These are phyloP conservation scores for Porpolomopsis calyptriformis DNA, from an alignment of 768 basidiomycete genomes.

Conservation along the genomic window DNA sequence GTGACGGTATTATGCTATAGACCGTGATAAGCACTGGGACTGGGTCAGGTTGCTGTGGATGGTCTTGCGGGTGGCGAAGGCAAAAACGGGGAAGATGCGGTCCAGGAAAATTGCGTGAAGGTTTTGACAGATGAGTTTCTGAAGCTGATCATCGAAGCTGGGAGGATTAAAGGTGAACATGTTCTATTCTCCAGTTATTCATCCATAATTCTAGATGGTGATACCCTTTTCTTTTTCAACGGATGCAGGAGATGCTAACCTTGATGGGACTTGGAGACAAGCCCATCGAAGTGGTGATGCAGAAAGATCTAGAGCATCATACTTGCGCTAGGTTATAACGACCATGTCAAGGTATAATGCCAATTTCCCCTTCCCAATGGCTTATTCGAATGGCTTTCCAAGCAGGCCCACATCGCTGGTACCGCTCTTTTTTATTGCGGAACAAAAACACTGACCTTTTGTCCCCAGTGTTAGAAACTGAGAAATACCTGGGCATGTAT, in stretches of 20 bases:
- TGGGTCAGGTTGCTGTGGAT: slow-evolving; percentile 79
- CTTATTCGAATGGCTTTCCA: slow-evolving; percentile 83
- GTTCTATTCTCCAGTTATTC: slow-evolving; percentile 1
- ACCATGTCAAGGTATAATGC: slow-evolving; percentile 93
- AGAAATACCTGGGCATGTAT: slow-evolving; percentile 89
- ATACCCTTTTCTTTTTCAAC: slow-evolving; percentile 96
- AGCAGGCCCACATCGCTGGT: slow-evolving; percentile 86
- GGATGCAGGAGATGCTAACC: slow-evolving; percentile 81
- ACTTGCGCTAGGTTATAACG: slow-evolving; percentile 37
- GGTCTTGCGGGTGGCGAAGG: slow-evolving; percentile 68
- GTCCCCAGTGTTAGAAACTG: slow-evolving; percentile 62
- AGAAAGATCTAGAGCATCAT: slow-evolving; percentile 60
- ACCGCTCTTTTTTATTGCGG: slow-evolving; percentile 10
- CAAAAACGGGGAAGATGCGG: slow-evolving; percentile 41
- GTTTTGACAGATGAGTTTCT: slow-evolving; percentile 92
- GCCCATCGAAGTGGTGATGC: slow-evolving; percentile 74
- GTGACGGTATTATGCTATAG: slow-evolving; percentile 95
- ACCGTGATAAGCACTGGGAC: slow-evolving; percentile 95
- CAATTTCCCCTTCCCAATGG: slow-evolving; percentile 82
- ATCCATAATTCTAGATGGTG: slow-evolving; percentile 43
- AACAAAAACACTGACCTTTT: slow-evolving; percentile 5
- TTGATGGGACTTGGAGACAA: slow-evolving; percentile 76
- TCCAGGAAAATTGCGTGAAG: slow-evolving; percentile 67
- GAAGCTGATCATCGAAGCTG: slow-evolving; percentile 82
- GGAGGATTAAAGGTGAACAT: slow-evolving; percentile 65